These are phyloP conservation scores for Mycena crocata DNA, from an alignment of 768 basidiomycete genomes.

Conservation along the genomic window DNA sequence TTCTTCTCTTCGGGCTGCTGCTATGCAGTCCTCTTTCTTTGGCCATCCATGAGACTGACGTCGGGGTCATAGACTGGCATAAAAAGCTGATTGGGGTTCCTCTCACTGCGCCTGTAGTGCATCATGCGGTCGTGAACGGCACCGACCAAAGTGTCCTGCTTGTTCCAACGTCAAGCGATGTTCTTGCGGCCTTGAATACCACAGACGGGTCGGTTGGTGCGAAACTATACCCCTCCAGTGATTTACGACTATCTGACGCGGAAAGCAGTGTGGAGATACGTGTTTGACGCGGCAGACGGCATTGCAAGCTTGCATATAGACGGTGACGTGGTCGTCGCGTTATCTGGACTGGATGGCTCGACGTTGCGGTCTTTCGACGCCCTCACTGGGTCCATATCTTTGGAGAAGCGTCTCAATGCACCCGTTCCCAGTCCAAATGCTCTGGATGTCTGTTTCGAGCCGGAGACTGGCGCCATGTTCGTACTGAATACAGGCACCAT, in stretches of 20 bases:
- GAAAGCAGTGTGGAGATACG: conserved; percentile 80
- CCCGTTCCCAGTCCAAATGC: conserved; percentile 60
- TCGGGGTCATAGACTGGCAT: conserved; percentile 91
- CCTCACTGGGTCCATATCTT: conserved; percentile 69
- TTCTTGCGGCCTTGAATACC: conserved; percentile 78
- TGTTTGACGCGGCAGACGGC: conserved; percentile 76
- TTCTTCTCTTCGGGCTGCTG: conserved; percentile 23
- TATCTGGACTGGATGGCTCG: conserved; percentile 82
- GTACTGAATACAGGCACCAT: conserved; percentile 73
- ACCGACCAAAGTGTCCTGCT: conserved; percentile 61
- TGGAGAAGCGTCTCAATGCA: conserved; percentile 73
- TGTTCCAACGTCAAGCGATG: conserved; percentile 78
- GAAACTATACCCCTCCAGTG: conserved; percentile 33
- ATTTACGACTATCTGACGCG: conserved; percentile 21
- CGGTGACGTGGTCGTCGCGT: conserved; percentile 64
- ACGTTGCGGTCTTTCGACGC: conserved; percentile 77
- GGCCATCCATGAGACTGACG: conserved; percentile 79
- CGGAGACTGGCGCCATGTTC: conserved; percentile 53
- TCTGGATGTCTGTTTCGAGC: conserved; percentile 58
- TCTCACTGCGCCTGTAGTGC: conserved; percentile 71
- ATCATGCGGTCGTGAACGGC: conserved; percentile 47
- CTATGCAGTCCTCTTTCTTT: conserved; percentile 37
- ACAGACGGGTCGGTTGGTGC: conserved; percentile 79
- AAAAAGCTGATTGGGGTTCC: conserved; percentile 82
- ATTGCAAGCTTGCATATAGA: conserved; percentile 68